Conservation (phyloP, 1,139 yeast species). For the Candida tropicalis region DNA sequence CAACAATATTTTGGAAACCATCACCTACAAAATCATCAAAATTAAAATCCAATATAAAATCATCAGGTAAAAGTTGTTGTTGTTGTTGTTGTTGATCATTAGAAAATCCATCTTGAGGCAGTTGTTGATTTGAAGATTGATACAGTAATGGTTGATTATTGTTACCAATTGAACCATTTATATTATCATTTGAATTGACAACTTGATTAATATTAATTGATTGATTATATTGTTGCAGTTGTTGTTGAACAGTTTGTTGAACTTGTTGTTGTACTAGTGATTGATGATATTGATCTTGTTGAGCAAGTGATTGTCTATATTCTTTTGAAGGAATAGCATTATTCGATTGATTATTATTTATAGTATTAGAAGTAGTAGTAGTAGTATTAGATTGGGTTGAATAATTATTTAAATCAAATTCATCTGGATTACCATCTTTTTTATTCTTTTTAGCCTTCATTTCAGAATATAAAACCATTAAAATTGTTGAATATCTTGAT, state of each 20-base stretch:
- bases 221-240: background rate
- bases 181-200: background rate
- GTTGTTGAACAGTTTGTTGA: background rate
- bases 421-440: constrained; percentile 7
- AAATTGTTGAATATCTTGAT: constrained; percentile 76
- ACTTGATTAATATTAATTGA: background rate
- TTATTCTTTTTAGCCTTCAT: constrained; percentile 48
- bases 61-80: background rate
- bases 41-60: constrained; percentile 5
- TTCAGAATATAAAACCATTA: constrained; percentile 78
- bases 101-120: too few relatives aligned
- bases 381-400: too few relatives aligned
- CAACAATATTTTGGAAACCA: constrained; percentile 7
- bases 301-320: background rate
- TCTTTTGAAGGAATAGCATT: too few relatives aligned
- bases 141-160: too few relatives aligned
- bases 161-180: too few relatives aligned
- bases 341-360: too few relatives aligned
- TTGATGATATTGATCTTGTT: background rate
- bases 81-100: background rate
- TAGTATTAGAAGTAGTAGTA: too few relatives aligned
- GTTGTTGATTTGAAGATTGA: constrained; percentile 5
- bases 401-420: too few relatives aligned
- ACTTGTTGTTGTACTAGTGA: background rate
- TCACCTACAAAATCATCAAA: constrained; percentile 6